Evolutionary conservation across 495 filamentous ascomycete species (phyloP), one percentile per base, ranked within the genome.

Genomic region (Lepraria neglecta): DNA sequence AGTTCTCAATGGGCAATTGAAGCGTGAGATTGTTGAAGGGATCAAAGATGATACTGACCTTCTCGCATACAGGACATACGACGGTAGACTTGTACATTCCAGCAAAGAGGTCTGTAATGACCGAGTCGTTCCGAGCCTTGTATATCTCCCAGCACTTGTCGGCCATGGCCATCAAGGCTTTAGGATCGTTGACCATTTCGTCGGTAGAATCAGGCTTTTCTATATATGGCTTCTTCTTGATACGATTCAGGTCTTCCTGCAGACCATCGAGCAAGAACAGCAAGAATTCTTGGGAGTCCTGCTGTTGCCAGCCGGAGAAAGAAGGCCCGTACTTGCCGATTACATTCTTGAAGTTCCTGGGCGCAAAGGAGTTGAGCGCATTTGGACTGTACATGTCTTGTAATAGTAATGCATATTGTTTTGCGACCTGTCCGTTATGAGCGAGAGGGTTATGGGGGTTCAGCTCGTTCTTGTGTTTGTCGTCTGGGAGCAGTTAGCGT

Each of bases 21-120:
- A 98, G 75, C 0, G 95, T 96, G 35, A 97, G 73, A 60, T 91
- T 94, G 75, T 89, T 97, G 80, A 95, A 98, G 3, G 94, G 94
- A 74, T 98, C 94, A 66, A 98, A 97, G 5, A 94, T 98, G 64
- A 98, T 96, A 79, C 91, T 96, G 74, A 96, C 87, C 76, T 98
- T 98, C 59, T 87, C 80, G 70, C 94, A 98, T 10, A 76, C 82
- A 2, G 92, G 95, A 70, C 94, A 98, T 61, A 91, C 83, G 46
- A 98, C 81, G 5, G 92, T 97, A 31, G 92, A 97, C 76, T 97
- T 96, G 79, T 97, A 98, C 78, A 97, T 90, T 56, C 94, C 94
- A 50, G 89, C 91, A 71, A 98, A 97, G 5, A 98, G 78, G 68
- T 98, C 94, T 38, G 88, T 91, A 64, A 95, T 88, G 44, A 97